Base-by-base conservation (phyloP, 257 asterid species). In the Haberlea rhodopensis region DNA sequence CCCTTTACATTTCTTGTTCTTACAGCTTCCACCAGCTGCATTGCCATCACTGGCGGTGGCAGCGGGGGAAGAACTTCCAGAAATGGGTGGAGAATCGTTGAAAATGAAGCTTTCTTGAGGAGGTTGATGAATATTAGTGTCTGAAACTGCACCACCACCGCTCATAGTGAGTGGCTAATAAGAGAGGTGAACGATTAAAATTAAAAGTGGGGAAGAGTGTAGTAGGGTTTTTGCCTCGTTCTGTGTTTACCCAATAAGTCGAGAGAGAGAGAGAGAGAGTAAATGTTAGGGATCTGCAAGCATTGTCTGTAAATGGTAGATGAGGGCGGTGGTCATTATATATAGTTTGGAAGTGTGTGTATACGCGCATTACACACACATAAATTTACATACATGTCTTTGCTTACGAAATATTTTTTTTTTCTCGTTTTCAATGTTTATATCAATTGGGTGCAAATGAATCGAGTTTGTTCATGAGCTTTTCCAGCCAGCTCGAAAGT, bases 211-310 rank as follows among this genome's bases (percentile, higher is more conserved):
- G 31, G 71, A 23, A 52, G 29, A 52, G 31, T 37, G 57, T 37
- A 54, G 18, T 24, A 57, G 68, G 2, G 15, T 24, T 31, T n/a
- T 5, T 45, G 67, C 86, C 88, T 80, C 85, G 89, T 69, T 20
- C 8, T 51, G 65, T 80, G 90, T 79, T 76, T 79, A 79, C 77
- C 96, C 96, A 85, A 85, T 85, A 23, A 72, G 67, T 63, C 34
- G 69, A 67, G 59, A 64, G 78, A 26, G 72, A 71, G 69, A 67
- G 59, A 64, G 78, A 26, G 72, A 71, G 65, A 45, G 75, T 22
- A 74, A 56, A 52, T 74, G 57, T 59, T 77, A 71, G 32, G 56
- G 67, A 6, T 22, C 29, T 23, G 73, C 56, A 62, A 20, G 40
- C 11, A 32, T 28, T 40, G 55, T 5, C 48, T 82, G 79, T 65